A percentile compares a stretch with the other conserved stretches of the same genome.
Evolutionary conservation across 169 alveolate genomes (phyloP).

Genomic region (Plasmodium adleri): DNA sequence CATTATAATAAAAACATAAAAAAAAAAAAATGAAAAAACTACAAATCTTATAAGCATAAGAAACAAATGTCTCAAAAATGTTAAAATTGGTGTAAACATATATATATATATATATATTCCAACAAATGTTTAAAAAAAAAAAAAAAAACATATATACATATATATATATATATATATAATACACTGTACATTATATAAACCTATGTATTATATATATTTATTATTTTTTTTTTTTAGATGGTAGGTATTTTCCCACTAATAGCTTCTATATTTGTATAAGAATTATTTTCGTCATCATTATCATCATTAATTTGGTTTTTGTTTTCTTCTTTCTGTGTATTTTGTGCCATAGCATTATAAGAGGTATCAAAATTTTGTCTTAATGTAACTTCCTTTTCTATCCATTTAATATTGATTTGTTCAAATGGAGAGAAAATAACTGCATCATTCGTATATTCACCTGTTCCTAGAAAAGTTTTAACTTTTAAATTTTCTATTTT

Average conservation of each 20-base stretch:
- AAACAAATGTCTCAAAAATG: too few relatives aligned
- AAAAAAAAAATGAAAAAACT: too few relatives aligned
- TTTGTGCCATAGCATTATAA: not conserved
- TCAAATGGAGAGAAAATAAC: constrained; percentile 88
- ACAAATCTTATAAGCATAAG: too few relatives aligned
- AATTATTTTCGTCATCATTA: constrained; percentile 37
- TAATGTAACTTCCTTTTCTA: constrained; percentile 86
- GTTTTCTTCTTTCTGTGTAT: not conserved
- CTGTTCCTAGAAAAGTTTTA: constrained; percentile 89
- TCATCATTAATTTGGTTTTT: constrained; percentile 17
- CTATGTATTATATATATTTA: not conserved
- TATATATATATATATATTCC: too few relatives aligned
- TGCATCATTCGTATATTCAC: constrained; percentile 90
- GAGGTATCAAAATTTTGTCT: constrained; percentile 77
- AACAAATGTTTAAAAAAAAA: too few relatives aligned
- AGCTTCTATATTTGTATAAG: constrained; percentile 22
- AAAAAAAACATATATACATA: too few relatives aligned
- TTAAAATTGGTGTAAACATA: too few relatives aligned
- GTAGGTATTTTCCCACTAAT: not conserved
- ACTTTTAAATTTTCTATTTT: constrained; percentile 82
- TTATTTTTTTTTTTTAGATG: too few relatives aligned
- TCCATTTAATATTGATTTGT: constrained; percentile 86
- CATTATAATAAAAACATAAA: too few relatives aligned
- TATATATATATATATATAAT: too few relatives aligned
- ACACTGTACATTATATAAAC: too few relatives aligned